phyloP scores from a whole-genome alignment of 371 early-diverging fungal species.

The Mucor plumbeus region DNA sequence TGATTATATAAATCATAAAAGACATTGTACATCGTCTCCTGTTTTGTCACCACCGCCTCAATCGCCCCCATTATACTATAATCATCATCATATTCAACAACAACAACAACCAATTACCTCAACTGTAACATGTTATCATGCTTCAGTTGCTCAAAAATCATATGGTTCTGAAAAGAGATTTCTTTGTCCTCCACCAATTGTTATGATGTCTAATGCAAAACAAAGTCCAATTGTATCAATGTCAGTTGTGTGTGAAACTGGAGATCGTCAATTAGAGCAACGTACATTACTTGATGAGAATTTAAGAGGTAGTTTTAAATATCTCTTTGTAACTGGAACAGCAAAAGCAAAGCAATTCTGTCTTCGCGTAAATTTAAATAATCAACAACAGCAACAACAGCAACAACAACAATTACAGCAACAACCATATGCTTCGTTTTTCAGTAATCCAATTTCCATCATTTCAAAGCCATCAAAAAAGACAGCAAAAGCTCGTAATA shows the following conservation, averaged over 20 bases:
- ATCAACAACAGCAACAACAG: conserved; percentile 15
- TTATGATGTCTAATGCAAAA: conserved; percentile 48
- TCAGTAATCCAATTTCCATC: conserved; percentile 74
- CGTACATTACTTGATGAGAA: conserved; percentile 62
- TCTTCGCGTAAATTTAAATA: conserved; percentile 52
- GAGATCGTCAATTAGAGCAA: conserved; percentile 51
- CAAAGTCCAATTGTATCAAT: conserved; percentile 60
- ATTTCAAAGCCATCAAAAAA: conserved; percentile 91
- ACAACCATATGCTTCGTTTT: conserved; percentile 58
- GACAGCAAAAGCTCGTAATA: conserved; percentile 79
- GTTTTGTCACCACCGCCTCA: conserved; percentile 16
- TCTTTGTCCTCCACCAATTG: conserved; percentile 87
- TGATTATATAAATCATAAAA: conserved; percentile 7
- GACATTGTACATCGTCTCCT: conserved; percentile 7
- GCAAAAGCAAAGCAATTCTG: conserved; percentile 83
- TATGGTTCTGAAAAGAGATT: conserved; percentile 91
- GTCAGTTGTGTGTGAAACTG: conserved; percentile 62
- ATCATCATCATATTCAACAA: conserved; percentile 2
- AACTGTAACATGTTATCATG: conserved; percentile 69
- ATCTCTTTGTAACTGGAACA: conserved; percentile 78
- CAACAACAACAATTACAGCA: conserved; percentile 18
- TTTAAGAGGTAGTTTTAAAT: conserved; percentile 63
- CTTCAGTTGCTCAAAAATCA: conserved; percentile 85
- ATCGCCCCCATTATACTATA: conserved; percentile 15
- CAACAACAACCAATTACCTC: conserved; percentile 8